Conservation (phyloP, 2,329 filamentous ascomycete genomes). For the Lachnellula cervina region DNA sequence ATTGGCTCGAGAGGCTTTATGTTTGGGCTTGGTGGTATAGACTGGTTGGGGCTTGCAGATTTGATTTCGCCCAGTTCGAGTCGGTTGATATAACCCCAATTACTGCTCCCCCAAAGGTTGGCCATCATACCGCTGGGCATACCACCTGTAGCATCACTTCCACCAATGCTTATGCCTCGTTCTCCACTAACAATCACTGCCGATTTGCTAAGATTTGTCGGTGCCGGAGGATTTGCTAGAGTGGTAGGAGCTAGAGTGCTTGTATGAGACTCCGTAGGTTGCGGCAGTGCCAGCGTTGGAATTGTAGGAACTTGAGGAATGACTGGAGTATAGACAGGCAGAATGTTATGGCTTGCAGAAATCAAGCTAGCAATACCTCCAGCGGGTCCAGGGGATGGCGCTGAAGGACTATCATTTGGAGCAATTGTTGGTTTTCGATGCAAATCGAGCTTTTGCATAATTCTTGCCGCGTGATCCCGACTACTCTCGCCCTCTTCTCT, state of each 20-base stretch:
- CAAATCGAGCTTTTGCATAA: conserved; percentile 89
- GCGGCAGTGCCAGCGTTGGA: conserved; percentile 33
- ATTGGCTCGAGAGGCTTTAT: conserved; percentile 24
- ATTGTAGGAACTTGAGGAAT: conserved; percentile 26
- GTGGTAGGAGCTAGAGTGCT: conserved; percentile 76
- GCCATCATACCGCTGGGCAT: conserved; percentile 84
- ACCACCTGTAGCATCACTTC: conserved; percentile 56
- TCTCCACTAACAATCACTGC: conserved; percentile 80
- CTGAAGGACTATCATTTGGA: conserved; percentile 33
- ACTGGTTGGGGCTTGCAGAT: conserved; percentile 14
- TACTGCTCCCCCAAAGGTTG: conserved; percentile 87
- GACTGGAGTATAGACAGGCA: conserved; percentile 57
- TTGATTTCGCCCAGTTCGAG: conserved; percentile 50
- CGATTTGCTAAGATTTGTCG: conserved; percentile 80
- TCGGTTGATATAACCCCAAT: conserved; percentile 68
- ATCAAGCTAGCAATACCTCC: conserved; percentile 80
- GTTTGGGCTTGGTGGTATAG: conserved; percentile 22
- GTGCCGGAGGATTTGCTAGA: conserved; percentile 73
- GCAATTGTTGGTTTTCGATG: conserved; percentile 68
- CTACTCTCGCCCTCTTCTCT: conserved; percentile 68
- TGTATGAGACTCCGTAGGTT: conserved; percentile 40
- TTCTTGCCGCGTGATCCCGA: conserved; percentile 76
- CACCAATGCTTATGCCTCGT: conserved; percentile 59
- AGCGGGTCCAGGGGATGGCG: conserved; percentile 39
- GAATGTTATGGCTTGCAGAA: conserved; percentile 73